phyloP scores from a whole-genome alignment of 805 yeast genomes.

The Saccharomycopsis sp. region DNA sequence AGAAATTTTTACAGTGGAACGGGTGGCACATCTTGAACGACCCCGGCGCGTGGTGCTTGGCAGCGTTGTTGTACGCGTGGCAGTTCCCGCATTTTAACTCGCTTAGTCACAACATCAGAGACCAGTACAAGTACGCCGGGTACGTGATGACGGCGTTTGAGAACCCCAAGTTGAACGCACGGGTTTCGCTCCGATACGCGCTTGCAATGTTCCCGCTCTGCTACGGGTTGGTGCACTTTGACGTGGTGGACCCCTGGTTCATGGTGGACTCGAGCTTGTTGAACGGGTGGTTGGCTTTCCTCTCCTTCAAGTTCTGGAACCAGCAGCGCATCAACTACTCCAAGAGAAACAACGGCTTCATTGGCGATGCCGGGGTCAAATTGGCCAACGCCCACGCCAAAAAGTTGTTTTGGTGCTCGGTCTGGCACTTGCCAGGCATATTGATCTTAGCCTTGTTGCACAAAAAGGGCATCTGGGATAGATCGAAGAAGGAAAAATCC shows the following conservation, averaged over 20 bases:
- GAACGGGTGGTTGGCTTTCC: conserved; percentile 78
- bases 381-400: conserved; percentile 66
- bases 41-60: conserved; percentile 94
- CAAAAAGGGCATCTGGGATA: conserved; percentile 92
- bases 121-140: conserved; percentile 86
- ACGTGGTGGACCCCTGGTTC: conserved; percentile 75
- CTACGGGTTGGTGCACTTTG: conserved; percentile 66
- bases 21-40: conserved; percentile 44
- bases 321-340: conserved; percentile 63
- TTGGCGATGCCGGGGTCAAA: conserved; percentile 22
- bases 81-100: conserved; percentile 98
- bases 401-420: conserved; percentile 87
- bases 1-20: too few relatives aligned
- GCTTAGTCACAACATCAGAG: conserved; percentile 76
- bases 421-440: conserved; percentile 87
- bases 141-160: conserved; percentile 96
- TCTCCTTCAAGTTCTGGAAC: conserved; percentile 76
- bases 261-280: conserved; percentile 71
- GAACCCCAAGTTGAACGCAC: conserved; percentile 83
- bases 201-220: conserved; percentile 92
- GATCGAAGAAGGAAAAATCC: too few relatives aligned
- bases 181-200: conserved; percentile 88
- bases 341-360: conserved; percentile 29
- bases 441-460: conserved; percentile 88
- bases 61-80: conserved; percentile 89